Percentiles rank a stretch among this genome's conserved stretches.
These are phyloP conservation scores for Triticum monococcum DNA, from an alignment of 176 grass and related monocot genomes.

Conservation along the genomic window DNA sequence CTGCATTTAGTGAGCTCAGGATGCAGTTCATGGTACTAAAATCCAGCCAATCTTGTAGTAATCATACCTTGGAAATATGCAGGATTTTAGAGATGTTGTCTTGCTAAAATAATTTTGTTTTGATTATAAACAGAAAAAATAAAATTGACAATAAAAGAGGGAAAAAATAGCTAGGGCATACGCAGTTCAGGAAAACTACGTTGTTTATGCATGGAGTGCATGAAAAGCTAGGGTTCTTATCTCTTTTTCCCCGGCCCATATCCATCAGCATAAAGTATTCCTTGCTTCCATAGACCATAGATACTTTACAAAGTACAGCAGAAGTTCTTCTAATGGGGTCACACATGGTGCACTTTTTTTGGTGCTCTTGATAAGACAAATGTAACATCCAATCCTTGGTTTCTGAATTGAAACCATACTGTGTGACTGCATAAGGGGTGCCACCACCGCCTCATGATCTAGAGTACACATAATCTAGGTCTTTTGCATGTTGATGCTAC, in stretches of 20 bases:
- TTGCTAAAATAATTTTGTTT: not conserved
- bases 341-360: constrained; percentile 41
- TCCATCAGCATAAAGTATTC: constrained; percentile 63
- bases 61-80: not conserved
- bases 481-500: constrained; percentile 59
- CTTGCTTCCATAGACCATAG: constrained; percentile 69
- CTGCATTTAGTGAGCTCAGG: constrained; percentile 6
- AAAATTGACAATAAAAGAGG: constrained; percentile 18
- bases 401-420: constrained; percentile 29
- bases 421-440: constrained; percentile 26
- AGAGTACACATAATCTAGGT: constrained; percentile 55
- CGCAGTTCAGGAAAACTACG: constrained; percentile 31
- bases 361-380: constrained; percentile 69
- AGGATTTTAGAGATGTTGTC: not conserved
- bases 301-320: constrained; percentile 57
- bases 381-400: constrained; percentile 38
- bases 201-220: constrained; percentile 96
- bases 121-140: not conserved
- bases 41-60: not conserved
- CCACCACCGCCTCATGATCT: constrained; percentile 34
- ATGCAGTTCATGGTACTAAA: constrained; percentile 13
- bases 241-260: constrained; percentile 32
- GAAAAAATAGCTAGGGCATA: constrained; percentile 27
- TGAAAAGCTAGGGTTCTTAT: constrained; percentile 65
- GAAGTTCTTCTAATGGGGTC: constrained; percentile 52